phyloP scores from a whole-genome alignment of 805 yeast genomes.

The Millerozyma acaciae region DNA sequence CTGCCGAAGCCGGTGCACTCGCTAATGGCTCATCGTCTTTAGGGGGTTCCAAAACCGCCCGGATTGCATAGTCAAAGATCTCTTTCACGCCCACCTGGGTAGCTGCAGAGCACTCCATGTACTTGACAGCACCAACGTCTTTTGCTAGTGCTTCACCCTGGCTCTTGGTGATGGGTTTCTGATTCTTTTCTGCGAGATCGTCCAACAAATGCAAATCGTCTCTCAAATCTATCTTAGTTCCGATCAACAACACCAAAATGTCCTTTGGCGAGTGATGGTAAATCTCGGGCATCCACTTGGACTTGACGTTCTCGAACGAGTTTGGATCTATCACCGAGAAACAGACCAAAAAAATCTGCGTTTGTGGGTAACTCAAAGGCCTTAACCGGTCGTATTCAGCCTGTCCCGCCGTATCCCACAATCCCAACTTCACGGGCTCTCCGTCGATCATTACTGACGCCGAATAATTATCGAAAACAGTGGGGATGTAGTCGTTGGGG shows the following conservation, averaged over 20 bases:
- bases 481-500: slow-evolving; percentile 91
- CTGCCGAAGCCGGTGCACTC: slow-evolving; percentile 1
- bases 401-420: slow-evolving; percentile 97
- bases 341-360: slow-evolving; percentile 83
- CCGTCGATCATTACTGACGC: slow-evolving; percentile 81
- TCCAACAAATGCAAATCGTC: slow-evolving; percentile 75
- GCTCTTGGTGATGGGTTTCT: slow-evolving; percentile 54
- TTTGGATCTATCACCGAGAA: slow-evolving; percentile 80
- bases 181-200: slow-evolving; percentile 59
- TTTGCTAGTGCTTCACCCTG: slow-evolving; percentile 68
- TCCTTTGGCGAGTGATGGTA: slow-evolving; percentile 76
- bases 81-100: slow-evolving; percentile 83
- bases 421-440: slow-evolving; percentile 76
- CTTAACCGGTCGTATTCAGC: slow-evolving; percentile 86
- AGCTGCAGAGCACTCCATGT: slow-evolving; percentile 87
- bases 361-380: slow-evolving; percentile 88
- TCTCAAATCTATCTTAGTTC: slow-evolving; percentile 85
- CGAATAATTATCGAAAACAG: slow-evolving; percentile 89
- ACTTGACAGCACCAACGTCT: slow-evolving; percentile 68
- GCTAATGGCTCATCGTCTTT: slow-evolving; percentile 13
- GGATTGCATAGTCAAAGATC: slow-evolving; percentile 79
- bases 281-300: slow-evolving; percentile 78
- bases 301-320: slow-evolving; percentile 74
- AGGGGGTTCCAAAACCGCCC: slow-evolving; percentile 59
- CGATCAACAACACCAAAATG: slow-evolving; percentile 67